These are phyloP conservation scores for Oidium heveae DNA, from an alignment of 2,329 filamentous ascomycete species.

Conservation along the genomic window DNA sequence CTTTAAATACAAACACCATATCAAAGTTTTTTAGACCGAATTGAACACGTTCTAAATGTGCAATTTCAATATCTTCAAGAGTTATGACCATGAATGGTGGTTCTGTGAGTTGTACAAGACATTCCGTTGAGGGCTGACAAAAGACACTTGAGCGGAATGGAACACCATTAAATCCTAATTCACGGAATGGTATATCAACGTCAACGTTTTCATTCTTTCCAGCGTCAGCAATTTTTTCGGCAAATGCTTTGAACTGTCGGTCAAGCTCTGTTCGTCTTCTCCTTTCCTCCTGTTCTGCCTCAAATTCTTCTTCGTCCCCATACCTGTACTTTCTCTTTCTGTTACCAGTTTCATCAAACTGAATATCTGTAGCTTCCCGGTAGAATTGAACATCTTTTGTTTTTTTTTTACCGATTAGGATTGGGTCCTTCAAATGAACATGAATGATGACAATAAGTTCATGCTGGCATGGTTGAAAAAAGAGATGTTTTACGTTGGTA, in stretches of 20 bases:
- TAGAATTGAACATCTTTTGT: slow-evolving; percentile 98
- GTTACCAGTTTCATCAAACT: slow-evolving; percentile 96
- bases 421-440: slow-evolving; percentile 90
- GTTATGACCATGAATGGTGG: slow-evolving; percentile 92
- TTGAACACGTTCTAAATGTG: slow-evolving; percentile 83
- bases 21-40: slow-evolving; percentile 99
- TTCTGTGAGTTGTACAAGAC: slow-evolving; percentile 86
- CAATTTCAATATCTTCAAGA: slow-evolving; percentile 84
- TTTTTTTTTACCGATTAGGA: slow-evolving; percentile 95
- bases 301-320: slow-evolving; percentile 95
- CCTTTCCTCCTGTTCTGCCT: slow-evolving; percentile 92
- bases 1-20: slow-evolving; percentile 94
- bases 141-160: slow-evolving; percentile 88
- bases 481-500: slow-evolving; percentile 93
- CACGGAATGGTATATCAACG: slow-evolving; percentile 89
- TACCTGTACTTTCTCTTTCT: slow-evolving; percentile 93
- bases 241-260: slow-evolving; percentile 84
- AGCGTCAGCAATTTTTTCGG: slow-evolving; percentile 91
- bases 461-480: slow-evolving; percentile 93
- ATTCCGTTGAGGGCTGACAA: slow-evolving; percentile 89
- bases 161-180: slow-evolving; percentile 90
- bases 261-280: slow-evolving; percentile 77
- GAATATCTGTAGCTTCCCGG: slow-evolving; percentile 89
- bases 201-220: slow-evolving; percentile 75
- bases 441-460: slow-evolving; percentile 97